These are phyloP conservation scores for Pleurotus pulmonarius DNA, from an alignment of 768 basidiomycete species.

Conservation along the genomic window DNA sequence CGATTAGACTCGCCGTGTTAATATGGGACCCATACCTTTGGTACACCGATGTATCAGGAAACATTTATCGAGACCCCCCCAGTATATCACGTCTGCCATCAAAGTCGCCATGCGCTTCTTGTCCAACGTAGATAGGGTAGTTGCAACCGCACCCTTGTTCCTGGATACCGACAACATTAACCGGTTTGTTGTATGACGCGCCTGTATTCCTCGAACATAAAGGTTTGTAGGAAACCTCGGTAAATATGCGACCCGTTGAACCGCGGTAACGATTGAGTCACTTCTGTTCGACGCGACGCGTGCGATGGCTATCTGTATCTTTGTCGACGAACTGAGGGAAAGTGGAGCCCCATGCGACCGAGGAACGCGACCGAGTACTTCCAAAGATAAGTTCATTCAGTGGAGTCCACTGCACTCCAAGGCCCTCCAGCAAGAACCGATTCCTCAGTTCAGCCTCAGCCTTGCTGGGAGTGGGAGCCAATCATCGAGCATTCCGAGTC, in stretches of 20 bases:
- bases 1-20: background rate
- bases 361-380: no score
- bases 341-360: no score
- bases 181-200: background rate
- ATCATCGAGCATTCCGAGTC: no score
- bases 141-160: background rate
- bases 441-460: no score
- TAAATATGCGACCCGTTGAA: background rate
- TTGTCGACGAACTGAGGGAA: no score
- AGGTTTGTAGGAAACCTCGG: background rate
- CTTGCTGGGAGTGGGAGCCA: no score
- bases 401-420: no score
- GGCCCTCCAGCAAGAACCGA: no score
- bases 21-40: background rate
- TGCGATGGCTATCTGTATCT: no score
- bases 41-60: background rate
- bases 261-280: no score
- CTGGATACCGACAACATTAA: background rate
- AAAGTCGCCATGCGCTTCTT: background rate
- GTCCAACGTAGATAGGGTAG: background rate
- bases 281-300: no score
- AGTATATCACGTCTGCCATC: background rate
- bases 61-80: background rate
- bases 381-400: no score
- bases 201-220: background rate